These are phyloP conservation scores for Talaromyces adpressus DNA, from an alignment of 495 filamentous ascomycete species.

Conservation along the genomic window DNA sequence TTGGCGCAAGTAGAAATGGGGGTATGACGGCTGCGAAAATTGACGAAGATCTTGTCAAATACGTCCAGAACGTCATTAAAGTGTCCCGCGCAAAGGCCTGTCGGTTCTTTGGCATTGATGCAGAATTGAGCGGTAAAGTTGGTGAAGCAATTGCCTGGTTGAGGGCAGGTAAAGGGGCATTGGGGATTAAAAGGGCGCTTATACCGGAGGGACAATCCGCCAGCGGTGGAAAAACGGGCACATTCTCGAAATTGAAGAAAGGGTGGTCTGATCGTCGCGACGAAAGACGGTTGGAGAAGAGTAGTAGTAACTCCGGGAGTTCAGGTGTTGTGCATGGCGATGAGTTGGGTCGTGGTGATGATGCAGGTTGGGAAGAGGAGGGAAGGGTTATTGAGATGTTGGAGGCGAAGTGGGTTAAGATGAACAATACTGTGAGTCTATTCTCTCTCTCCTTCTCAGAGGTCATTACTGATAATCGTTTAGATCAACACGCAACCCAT, in stretches of 20 bases:
- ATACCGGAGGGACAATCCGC: conserved; percentile 14
- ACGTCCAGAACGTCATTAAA: conserved; percentile 64
- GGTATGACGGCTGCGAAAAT: conserved; percentile 33
- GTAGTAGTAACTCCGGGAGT: conserved; percentile 36
- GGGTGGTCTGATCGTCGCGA: conserved; percentile 45
- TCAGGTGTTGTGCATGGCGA: conserved; percentile 20
- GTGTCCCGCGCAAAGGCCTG: conserved; percentile 76
- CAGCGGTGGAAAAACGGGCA: conserved; percentile 30
- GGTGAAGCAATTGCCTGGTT: conserved; percentile 84
- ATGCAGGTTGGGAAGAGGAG: conserved; percentile 81
- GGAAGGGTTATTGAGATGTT: conserved; percentile 78
- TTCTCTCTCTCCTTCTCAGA: background rate
- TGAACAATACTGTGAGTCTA: conserved; percentile 79
- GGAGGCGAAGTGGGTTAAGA: conserved; percentile 81
- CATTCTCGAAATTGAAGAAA: conserved; percentile 36
- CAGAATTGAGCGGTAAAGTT: conserved; percentile 71
- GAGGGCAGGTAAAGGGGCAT: conserved; percentile 57
- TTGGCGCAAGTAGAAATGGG: conserved; percentile 17
- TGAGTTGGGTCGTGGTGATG: conserved; percentile 63
- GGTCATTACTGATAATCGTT: background rate
- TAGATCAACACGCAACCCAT: conserved; percentile 78
- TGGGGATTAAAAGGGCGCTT: conserved; percentile 45
- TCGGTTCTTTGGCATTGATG: conserved; percentile 84
- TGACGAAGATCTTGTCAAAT: conserved; percentile 58
- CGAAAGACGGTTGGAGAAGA: conserved; percentile 56